Conservation (phyloP, 192 early-diverging fungal genomes). For the Mortierella antarctica region DNA sequence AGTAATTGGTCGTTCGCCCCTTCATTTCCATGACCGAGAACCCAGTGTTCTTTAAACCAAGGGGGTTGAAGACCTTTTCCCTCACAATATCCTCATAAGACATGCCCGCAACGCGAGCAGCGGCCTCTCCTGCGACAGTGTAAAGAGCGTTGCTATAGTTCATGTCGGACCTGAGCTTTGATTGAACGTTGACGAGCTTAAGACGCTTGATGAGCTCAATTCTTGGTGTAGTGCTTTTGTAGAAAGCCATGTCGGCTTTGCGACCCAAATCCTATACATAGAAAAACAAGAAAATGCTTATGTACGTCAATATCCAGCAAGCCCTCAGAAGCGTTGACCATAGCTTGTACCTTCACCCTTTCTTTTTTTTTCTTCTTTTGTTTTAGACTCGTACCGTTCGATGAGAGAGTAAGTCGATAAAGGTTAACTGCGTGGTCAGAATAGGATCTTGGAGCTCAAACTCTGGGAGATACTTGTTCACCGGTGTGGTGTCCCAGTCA, state of each 20-base stretch:
- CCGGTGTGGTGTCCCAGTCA: slow-evolving; percentile 37
- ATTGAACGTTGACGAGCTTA: slow-evolving; percentile 2
- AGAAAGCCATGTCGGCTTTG: background rate
- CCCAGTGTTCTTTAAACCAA: slow-evolving; percentile 18
- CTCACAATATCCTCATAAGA: slow-evolving; percentile 18
- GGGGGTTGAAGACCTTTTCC: slow-evolving; percentile 15
- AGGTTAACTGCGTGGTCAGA: slow-evolving; percentile 23
- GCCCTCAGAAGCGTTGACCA: background rate
- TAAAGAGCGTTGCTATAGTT: slow-evolving; percentile 23
- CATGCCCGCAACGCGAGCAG: slow-evolving; percentile 16
- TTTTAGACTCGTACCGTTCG: slow-evolving; percentile 18
- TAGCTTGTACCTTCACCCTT: background rate
- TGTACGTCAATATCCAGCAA: background rate
- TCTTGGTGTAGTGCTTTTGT: background rate
- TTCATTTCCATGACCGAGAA: slow-evolving; percentile 22
- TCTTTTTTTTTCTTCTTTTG: too few species aligned
- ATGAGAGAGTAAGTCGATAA: slow-evolving; percentile 27
- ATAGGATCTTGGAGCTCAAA: slow-evolving; percentile 8
- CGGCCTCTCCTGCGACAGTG: slow-evolving; percentile 29
- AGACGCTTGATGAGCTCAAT: slow-evolving; percentile 18
- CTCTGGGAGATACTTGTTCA: slow-evolving; percentile 23
- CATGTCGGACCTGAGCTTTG: background rate
- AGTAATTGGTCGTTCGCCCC: slow-evolving; percentile 9
- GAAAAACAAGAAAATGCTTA: background rate
- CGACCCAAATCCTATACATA: background rate